Percentiles rank a stretch among this genome's conserved stretches.
Evolutionary conservation across 2,329 filamentous ascomycete species (phyloP).

Genomic region (Xylaria sp.): DNA sequence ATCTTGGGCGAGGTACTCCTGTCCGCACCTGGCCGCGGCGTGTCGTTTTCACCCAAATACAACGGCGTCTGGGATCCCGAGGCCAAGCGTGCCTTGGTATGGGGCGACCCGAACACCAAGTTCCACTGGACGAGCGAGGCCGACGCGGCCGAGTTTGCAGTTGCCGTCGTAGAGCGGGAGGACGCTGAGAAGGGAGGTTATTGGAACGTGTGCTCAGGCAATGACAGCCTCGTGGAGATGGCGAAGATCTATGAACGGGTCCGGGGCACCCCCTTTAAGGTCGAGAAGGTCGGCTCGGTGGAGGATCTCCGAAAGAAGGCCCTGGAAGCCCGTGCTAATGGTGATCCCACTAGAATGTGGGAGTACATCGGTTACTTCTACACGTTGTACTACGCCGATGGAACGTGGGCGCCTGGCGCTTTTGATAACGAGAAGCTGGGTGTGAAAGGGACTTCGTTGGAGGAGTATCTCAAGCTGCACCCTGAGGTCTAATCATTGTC

Average conservation of each 20-base stretch:
- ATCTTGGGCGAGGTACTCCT: constrained; percentile 45
- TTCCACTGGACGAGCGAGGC: no score
- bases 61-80: no score
- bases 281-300: constrained; percentile 34
- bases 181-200: constrained; percentile 28
- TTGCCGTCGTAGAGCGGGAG: no score
- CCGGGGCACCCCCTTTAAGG: constrained; percentile 25
- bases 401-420: constrained; percentile 27
- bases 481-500: constrained; percentile 28
- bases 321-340: constrained; percentile 22
- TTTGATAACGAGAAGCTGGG: constrained; percentile 40
- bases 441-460: constrained; percentile 31
- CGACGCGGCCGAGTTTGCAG: no score
- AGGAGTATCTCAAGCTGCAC: constrained; percentile 37
- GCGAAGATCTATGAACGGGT: constrained; percentile 34
- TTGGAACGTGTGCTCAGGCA: constrained; percentile 38
- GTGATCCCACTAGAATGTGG: constrained; percentile 32
- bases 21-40: no score
- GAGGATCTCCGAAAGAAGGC: constrained; percentile 34
- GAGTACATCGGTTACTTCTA: constrained; percentile 40
- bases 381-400: constrained; percentile 30
- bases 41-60: no score
- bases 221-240: constrained; percentile 32
- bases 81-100: no score
- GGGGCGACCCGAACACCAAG: no score